Conservation (phyloP, 2,329 filamentous ascomycete species). For the Mycosphaerelloides madeirae region DNA sequence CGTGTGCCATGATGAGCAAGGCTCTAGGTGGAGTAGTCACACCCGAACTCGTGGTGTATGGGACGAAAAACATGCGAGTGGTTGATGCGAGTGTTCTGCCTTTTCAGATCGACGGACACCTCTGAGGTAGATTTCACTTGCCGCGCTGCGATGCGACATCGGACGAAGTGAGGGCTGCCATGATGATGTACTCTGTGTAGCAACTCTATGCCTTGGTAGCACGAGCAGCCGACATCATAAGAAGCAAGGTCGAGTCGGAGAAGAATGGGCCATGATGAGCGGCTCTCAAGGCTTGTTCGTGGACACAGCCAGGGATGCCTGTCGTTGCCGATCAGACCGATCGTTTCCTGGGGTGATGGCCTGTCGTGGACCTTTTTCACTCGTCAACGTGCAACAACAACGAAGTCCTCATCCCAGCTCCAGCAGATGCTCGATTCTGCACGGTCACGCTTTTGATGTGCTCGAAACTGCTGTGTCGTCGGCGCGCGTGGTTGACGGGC, state of each 20-base stretch:
- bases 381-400: no score
- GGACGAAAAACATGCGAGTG: slow-evolving; percentile 13
- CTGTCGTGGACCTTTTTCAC: no score
- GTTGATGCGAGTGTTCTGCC: slow-evolving; percentile 29
- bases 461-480: no score
- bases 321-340: no score
- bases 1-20: slow-evolving; percentile 23
- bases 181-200: background rate
- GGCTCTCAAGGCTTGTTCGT: background rate
- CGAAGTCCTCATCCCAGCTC: no score
- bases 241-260: background rate
- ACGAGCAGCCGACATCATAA: slow-evolving; percentile 26
- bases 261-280: background rate
- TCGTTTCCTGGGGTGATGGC: no score
- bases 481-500: no score
- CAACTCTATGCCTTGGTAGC: slow-evolving; percentile 28
- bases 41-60: slow-evolving; percentile 23
- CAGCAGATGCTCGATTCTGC: no score
- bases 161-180: background rate
- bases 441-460: no score
- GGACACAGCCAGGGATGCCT: no score
- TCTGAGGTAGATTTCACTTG: slow-evolving; percentile 5
- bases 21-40: slow-evolving; percentile 24
- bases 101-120: slow-evolving; percentile 14
- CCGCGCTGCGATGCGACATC: background rate